These are phyloP conservation scores for Endocarpon pusillum DNA, from an alignment of 495 filamentous ascomycete genomes.

Conservation along the genomic window DNA sequence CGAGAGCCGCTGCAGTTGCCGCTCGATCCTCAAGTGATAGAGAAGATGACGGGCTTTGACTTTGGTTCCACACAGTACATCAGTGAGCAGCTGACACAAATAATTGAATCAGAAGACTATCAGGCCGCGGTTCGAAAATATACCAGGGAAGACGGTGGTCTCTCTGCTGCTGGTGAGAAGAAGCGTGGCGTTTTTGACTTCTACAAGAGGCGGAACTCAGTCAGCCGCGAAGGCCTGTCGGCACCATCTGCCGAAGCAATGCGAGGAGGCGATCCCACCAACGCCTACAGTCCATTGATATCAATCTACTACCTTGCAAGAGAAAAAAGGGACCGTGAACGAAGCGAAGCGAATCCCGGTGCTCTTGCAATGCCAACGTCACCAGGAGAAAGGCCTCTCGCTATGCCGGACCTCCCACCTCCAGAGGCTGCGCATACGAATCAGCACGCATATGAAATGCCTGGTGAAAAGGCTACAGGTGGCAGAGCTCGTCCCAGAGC, in stretches of 20 bases:
- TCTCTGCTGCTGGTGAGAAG: constrained; percentile 55
- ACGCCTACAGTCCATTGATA: constrained; percentile 82
- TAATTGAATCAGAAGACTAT: constrained; percentile 83
- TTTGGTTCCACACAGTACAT: constrained; percentile 82
- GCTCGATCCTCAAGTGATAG: constrained; percentile 64
- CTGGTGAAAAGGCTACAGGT: constrained; percentile 62
- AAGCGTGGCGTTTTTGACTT: constrained; percentile 90
- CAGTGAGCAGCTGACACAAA: constrained; percentile 57
- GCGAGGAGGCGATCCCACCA: constrained; percentile 72
- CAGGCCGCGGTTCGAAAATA: constrained; percentile 56
- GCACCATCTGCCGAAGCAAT: constrained; percentile 71
- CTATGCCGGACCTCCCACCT: constrained; percentile 56
- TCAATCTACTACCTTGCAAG: constrained; percentile 93
- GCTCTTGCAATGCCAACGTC: constrained; percentile 36
- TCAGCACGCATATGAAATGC: constrained; percentile 58
- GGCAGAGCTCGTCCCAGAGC: constrained; percentile 70
- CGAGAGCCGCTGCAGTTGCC: constrained; percentile 76
- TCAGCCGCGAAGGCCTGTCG: constrained; percentile 79
- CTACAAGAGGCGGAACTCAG: constrained; percentile 87
- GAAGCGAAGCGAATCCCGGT: constrained; percentile 42
- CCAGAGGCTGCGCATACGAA: constrained; percentile 92
- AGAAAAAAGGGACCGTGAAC: constrained; percentile 82
- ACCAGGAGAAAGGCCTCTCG: constrained; percentile 40
- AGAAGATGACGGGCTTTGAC: constrained; percentile 96
- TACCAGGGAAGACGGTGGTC: constrained; percentile 44